Conservation (phyloP, 441 rosid genomes). For the Hura crepitans region DNA sequence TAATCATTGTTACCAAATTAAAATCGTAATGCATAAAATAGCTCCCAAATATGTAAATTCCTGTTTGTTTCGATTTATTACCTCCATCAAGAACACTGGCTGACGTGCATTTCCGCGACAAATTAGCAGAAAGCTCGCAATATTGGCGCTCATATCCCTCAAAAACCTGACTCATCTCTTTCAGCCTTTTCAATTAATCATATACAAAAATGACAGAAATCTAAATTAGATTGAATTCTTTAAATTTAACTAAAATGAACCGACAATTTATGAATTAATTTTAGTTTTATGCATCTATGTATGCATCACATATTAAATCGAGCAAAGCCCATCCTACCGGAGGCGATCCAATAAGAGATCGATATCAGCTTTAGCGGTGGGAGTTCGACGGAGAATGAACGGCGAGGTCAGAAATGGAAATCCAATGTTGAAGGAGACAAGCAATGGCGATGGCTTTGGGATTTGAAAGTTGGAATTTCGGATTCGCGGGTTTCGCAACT, state of each 20-base stretch:
- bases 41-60: background rate
- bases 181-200: background rate
- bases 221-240: background rate
- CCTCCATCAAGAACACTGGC: constrained; percentile 66
- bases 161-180: constrained; percentile 68
- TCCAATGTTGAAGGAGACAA: background rate
- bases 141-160: constrained; percentile 77
- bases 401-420: background rate
- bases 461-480: constrained; percentile 1
- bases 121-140: constrained; percentile 77
- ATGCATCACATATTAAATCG: background rate
- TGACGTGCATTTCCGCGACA: constrained; percentile 57
- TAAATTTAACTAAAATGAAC: background rate
- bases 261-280: background rate
- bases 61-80: constrained; percentile 16
- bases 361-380: background rate
- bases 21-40: background rate
- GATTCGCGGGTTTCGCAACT: constrained; percentile 8
- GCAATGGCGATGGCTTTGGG: background rate
- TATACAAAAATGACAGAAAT: background rate
- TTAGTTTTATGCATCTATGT: constrained; percentile 5
- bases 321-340: constrained; percentile 3
- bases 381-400: constrained; percentile 1
- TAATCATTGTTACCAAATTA: background rate
- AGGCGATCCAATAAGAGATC: background rate